Evolutionary conservation across 2,329 filamentous ascomycete genomes (phyloP).

Genomic region (Fusarium irregulare): DNA sequence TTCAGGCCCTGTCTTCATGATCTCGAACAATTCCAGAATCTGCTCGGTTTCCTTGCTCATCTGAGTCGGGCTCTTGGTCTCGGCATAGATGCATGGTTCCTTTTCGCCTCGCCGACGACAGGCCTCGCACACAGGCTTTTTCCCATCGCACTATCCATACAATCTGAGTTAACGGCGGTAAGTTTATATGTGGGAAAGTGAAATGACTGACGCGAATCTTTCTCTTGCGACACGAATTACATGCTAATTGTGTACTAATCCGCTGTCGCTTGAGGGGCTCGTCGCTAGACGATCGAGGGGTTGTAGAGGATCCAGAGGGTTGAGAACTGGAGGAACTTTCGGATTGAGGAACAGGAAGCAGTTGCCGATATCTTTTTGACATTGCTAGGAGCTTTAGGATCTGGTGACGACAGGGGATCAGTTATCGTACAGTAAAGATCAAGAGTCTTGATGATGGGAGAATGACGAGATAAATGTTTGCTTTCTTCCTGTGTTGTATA

Average conservation of each 20-base stretch:
- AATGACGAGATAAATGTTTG: not conserved
- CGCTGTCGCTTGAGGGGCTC: conserved; percentile 21
- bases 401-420: not conserved
- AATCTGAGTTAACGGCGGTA: not conserved
- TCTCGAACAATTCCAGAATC: conserved; percentile 16
- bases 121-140: conserved; percentile 14
- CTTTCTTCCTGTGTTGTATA: not conserved
- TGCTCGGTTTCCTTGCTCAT: conserved; percentile 21
- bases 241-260: conserved; percentile 22
- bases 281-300: conserved; percentile 8
- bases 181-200: too few species aligned
- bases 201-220: conserved; percentile 22
- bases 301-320: conserved; percentile 15
- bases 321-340: conserved; percentile 8
- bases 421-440: not conserved
- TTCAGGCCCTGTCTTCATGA: conserved; percentile 12
- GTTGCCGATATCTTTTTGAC: conserved; percentile 32
- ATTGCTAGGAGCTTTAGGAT: conserved; percentile 3
- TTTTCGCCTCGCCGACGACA: conserved; percentile 18
- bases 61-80: conserved; percentile 8
- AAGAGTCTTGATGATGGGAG: not conserved
- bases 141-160: conserved; percentile 7
- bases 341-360: conserved; percentile 9
- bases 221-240: conserved; percentile 18
- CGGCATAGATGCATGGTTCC: conserved; percentile 9